phyloP scores from a whole-genome alignment of 805 yeast species.

The Candida montana region DNA sequence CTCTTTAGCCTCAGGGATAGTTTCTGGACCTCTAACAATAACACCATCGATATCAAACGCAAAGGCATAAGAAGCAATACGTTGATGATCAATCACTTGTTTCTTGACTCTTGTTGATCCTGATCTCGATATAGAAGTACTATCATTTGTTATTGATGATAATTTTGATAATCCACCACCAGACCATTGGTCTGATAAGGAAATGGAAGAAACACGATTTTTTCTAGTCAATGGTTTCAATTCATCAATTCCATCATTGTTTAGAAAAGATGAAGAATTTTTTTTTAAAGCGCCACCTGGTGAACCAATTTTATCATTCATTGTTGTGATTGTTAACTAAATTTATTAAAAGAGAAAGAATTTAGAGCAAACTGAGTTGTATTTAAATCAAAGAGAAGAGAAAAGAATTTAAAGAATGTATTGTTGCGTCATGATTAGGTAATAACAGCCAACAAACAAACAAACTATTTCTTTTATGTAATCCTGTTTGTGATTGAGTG shows the following conservation, averaged over 20 bases:
- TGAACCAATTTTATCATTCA: not conserved
- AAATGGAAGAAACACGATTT: slow-evolving; percentile 59
- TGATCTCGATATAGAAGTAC: slow-evolving; percentile 17
- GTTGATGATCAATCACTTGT: slow-evolving; percentile 55
- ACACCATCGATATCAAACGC: slow-evolving; percentile 95
- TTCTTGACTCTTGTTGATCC: slow-evolving; percentile 37
- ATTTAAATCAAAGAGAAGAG: no score
- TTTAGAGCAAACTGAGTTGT: no score
- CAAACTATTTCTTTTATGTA: no score
- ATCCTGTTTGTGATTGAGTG: no score
- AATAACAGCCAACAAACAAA: no score
- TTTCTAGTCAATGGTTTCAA: slow-evolving; percentile 57
- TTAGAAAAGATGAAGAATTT: slow-evolving; percentile 56
- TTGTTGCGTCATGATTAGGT: no score
- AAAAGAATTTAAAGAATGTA: no score
- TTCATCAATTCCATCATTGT: slow-evolving; percentile 69
- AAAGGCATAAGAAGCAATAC: slow-evolving; percentile 81
- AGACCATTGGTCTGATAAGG: slow-evolving; percentile 70
- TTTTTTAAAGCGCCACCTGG: slow-evolving; percentile 7
- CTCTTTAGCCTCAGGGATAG: slow-evolving; percentile 73
- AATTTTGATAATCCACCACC: slow-evolving; percentile 27
- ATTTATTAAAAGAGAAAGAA: no score
- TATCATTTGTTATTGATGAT: slow-evolving; percentile 23
- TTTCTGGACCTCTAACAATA: slow-evolving; percentile 75
- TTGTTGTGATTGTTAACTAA: no score